These are phyloP conservation scores for Fusarium abutilonis DNA, from an alignment of 2,329 filamentous ascomycete species.

Conservation along the genomic window DNA sequence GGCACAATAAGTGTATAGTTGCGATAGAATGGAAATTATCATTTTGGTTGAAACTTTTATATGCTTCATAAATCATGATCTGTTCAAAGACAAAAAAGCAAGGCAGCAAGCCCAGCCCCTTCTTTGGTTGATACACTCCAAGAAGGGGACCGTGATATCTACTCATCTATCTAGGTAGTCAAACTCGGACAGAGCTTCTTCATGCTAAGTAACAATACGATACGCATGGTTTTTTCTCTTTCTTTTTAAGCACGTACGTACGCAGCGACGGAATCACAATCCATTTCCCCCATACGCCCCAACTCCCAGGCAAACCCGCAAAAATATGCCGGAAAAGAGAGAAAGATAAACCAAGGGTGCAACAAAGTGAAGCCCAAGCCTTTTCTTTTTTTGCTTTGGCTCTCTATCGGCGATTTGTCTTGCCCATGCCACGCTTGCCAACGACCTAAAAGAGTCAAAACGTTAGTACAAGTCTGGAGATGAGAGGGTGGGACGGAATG, in stretches of 20 bases:
- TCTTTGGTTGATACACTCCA: conserved; percentile 20
- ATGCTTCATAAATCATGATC: conserved; percentile 43
- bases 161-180: conserved; percentile 21
- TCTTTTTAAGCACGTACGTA: conserved; percentile 22
- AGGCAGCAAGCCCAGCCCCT: conserved; percentile 7
- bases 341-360: conserved; percentile 34
- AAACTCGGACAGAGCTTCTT: conserved; percentile 31
- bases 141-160: conserved; percentile 35
- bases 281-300: conserved; percentile 44
- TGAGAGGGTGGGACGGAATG: not conserved
- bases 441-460: conserved; percentile 65
- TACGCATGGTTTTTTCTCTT: conserved; percentile 16
- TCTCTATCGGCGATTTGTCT: conserved; percentile 76
- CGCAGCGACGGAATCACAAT: conserved; percentile 35
- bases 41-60: conserved; percentile 24
- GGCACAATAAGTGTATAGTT: conserved; percentile 1
- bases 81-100: conserved; percentile 32
- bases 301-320: conserved; percentile 47
- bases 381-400: not conserved
- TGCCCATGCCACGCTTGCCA: conserved; percentile 94
- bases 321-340: conserved; percentile 40
- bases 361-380: conserved; percentile 19
- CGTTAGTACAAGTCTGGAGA: conserved; percentile 13
- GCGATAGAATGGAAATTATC: not conserved
- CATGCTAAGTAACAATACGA: conserved; percentile 36